Percentiles rank a stretch among this genome's conserved stretches.
Evolutionary conservation across 1,284 basidiomycete species (phyloP).

Genomic region (Bjerkandera adusta): DNA sequence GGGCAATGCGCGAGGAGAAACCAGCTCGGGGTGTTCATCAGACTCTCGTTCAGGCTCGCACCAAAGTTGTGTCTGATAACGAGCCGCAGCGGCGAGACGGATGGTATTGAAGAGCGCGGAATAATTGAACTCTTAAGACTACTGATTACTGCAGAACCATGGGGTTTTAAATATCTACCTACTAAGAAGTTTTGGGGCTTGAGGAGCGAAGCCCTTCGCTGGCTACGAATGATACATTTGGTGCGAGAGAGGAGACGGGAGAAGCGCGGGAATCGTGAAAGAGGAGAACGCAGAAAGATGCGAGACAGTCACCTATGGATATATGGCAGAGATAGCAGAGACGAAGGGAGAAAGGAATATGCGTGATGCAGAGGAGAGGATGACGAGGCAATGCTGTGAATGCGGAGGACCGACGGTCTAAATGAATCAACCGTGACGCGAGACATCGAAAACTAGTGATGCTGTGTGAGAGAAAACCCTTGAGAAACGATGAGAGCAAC

Average conservation of each 20-base stretch:
- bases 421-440: constrained; percentile 7
- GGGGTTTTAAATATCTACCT: constrained; percentile 15
- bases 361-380: constrained; percentile 6
- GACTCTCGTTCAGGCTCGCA: no score
- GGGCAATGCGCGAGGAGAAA: no score
- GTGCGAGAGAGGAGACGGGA: constrained; percentile 5
- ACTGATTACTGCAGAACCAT: constrained; percentile 1
- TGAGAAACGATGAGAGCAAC: constrained; percentile 5
- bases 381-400: background rate
- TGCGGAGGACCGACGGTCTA: constrained; percentile 10
- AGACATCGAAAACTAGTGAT: constrained; percentile 2
- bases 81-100: background rate
- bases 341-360: constrained; percentile 1
- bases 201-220: constrained; percentile 16
- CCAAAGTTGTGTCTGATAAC: no score
- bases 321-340: constrained; percentile 9
- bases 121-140: constrained; percentile 9
- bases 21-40: no score
- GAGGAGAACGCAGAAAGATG: background rate
- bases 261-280: constrained; percentile 1
- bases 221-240: constrained; percentile 6
- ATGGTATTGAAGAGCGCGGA: background rate
- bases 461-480: constrained; percentile 6
- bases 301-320: constrained; percentile 15
- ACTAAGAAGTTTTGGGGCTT: constrained; percentile 14